Evolutionary conservation across 208 protist species (phyloP), one percentile per base, ranked within the genome.

Genomic region (Trypanosoma avium): DNA sequence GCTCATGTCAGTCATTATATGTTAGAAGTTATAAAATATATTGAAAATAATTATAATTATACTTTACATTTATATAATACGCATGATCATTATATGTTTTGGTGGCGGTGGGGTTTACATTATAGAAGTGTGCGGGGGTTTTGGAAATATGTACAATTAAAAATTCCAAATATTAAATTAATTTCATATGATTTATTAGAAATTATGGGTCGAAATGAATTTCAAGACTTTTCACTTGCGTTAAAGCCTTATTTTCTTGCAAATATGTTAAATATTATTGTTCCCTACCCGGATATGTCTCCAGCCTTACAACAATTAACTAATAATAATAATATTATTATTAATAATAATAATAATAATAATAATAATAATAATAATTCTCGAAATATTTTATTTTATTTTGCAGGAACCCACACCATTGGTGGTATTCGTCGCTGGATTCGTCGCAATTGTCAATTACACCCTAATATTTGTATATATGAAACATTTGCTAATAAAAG

Each of bases 81-180:
- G 21, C 66, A 72, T 61, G 66, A 72, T 33, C 66, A 72, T 30
- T 72, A 54, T 54, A 48, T 72, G n/a, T 72, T 72, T 38, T 72
- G 66, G 66, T 72, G 66, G 66, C 52, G 66, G 9, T 72, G 66
- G 66, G 66, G 62, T 21, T 61, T 72, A 45, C 56, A 72, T 49
- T 58, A 70, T 36, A n/a, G 48, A 12, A 56, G 38, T 27, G 58
- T 54, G 15, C 13, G 27, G 22, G 22, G 35, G 15, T 72, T 72
- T 48, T 72, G 52, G 47, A 1, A 8, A 24, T 58, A 54, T 24
- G 26, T 72, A n/a, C 10, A 49, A 62, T 4, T 4, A 3, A 21
- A 46, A 12, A 62, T 72, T 19, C 66, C 66, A 17, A 42, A 54
- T 33, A 36, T 72, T 12, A 72, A 72, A 32, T 35, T 67, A 17